phyloP scores from a whole-genome alignment of 257 asterid species.

The Striga asiatica region DNA sequence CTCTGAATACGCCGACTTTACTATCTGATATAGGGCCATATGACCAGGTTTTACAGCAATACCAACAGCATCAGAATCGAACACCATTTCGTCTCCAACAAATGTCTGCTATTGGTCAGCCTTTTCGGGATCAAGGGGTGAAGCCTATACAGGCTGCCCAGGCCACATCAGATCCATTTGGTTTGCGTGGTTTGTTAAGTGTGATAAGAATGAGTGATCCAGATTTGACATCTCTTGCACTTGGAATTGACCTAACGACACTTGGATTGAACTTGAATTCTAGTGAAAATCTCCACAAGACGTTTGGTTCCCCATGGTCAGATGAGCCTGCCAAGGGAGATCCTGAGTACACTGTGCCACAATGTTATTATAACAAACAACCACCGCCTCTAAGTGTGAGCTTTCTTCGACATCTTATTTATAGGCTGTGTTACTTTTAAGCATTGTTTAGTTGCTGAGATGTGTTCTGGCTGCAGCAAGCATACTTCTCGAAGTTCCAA shows the following conservation, averaged over 20 bases:
- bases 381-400: constrained; percentile 83
- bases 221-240: constrained; percentile 82
- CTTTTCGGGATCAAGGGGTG: constrained; percentile 79
- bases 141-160: constrained; percentile 58
- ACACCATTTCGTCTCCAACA: constrained; percentile 84
- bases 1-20: constrained; percentile 59
- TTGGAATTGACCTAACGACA: constrained; percentile 87
- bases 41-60: constrained; percentile 87
- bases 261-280: constrained; percentile 95
- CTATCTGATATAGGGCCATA: constrained; percentile 75
- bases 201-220: constrained; percentile 89
- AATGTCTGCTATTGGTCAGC: constrained; percentile 73
- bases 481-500: constrained; percentile 73
- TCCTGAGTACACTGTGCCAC: constrained; percentile 84
- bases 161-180: constrained; percentile 65
- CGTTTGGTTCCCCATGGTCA: constrained; percentile 94
- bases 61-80: constrained; percentile 81
- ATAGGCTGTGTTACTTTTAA: constrained; percentile 3
- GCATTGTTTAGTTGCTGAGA: constrained; percentile 23
- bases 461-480: constrained; percentile 61
- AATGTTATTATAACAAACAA: constrained; percentile 76
- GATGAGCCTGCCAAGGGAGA: constrained; percentile 94
- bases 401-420: background rate
- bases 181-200: constrained; percentile 80
- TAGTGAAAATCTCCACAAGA: constrained; percentile 72